These are phyloP conservation scores for Gigaspora rosea DNA, from an alignment of 192 early-diverging fungal genomes.

Conservation along the genomic window DNA sequence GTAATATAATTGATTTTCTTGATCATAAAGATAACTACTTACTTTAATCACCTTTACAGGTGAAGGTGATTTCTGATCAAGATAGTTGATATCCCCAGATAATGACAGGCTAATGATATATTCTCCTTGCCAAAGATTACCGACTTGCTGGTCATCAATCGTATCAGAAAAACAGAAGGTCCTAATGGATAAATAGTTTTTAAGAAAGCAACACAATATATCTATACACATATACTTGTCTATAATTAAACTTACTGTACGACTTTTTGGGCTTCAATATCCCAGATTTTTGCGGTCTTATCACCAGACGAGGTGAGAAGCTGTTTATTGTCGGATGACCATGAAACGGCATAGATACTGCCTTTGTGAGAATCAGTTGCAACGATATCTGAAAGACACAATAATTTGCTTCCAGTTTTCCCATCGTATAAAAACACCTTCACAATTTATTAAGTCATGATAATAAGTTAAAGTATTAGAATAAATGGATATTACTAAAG, in stretches of 20 bases:
- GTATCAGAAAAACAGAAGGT: constrained; percentile 54
- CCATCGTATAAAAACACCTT: constrained; percentile 91
- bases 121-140: constrained; percentile 84
- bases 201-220: neutral
- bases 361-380: constrained; percentile 70
- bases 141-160: constrained; percentile 88
- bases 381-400: constrained; percentile 45
- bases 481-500: neutral
- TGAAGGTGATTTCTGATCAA: constrained; percentile 61
- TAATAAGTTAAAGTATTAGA: neutral
- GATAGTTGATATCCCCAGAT: constrained; percentile 85
- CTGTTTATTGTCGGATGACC: constrained; percentile 79
- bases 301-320: constrained; percentile 87
- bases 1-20: constrained; percentile 25
- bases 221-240: no score
- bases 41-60: constrained; percentile 58
- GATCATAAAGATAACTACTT: neutral
- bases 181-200: constrained; percentile 23
- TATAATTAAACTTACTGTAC: constrained; percentile 48
- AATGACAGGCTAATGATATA: constrained; percentile 78
- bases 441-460: neutral
- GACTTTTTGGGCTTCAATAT: constrained; percentile 69
- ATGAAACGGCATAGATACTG: constrained; percentile 81
- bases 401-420: constrained; percentile 78
- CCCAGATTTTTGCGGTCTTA: constrained; percentile 89